Base-by-base conservation (phyloP, 176 grass and related monocot genomes). In the Oryza glaberrima region DNA sequence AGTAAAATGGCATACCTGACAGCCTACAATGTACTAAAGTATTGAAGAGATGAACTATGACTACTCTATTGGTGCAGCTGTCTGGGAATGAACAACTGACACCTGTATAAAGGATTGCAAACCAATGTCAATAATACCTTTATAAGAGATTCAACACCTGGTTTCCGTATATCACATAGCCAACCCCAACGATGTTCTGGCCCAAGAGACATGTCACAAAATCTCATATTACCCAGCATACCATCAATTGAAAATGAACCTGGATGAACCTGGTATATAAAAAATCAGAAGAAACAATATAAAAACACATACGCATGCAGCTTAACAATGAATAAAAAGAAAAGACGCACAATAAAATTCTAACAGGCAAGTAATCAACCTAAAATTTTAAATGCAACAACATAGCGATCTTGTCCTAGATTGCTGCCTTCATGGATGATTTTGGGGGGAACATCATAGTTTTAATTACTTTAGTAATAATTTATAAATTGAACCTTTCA, bases 141-240 rank as follows among this genome's bases (percentile, higher is more conserved):
- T 82, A 98, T 95, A 87, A 98, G 93, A 23, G 96, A 98, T 81
- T 98, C 93, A 64, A 93, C 51, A 68, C 93, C 96, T 87, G 92
- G 90, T 68, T 95, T 93, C 17, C 91, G 83, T 61, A 90, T 95
- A 86, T 98, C 91, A 41, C 96, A 98, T 69, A 98, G 87, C 96
- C 96, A 98, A 69, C 96, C 89, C 93, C 93, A 98, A 17, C 56
- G 89, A 92, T 93, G 91, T 90, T 98, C 91, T 87, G 93, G 91
- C 35, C 96, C 93, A 75, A 98, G 96, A 16, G 93, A 95, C 93
- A 92, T 92, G 76, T 98, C 96, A 81, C 96, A 95, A 88, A 98
- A 86, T 86, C 87, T 95, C 81, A 93, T 92, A 92, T 98, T 98
- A 49, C 96, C 96, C 22, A 98, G 77, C 69, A 81, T 92, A 71